Evolutionary conservation across 2,329 filamentous ascomycete species (phyloP).

Genomic region (Aspergillus udagawae): DNA sequence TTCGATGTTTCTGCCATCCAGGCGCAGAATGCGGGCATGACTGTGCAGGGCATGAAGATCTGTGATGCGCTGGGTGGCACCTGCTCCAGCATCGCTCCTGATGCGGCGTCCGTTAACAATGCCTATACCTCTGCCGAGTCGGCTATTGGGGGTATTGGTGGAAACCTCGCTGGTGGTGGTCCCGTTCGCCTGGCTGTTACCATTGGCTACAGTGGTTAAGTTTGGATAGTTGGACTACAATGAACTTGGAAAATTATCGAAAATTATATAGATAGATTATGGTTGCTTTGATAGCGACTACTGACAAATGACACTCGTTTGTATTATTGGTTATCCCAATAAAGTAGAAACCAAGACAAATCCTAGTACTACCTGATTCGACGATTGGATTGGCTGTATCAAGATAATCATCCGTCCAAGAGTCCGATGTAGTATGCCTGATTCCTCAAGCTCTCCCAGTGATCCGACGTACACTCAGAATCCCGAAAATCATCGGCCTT

Average conservation of each 20-base stretch:
- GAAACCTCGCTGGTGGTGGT: constrained; percentile 20
- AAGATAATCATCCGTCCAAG: background rate
- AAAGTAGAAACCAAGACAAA: background rate
- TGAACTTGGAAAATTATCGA: background rate
- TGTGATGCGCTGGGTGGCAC: constrained; percentile 21
- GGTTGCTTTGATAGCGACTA: background rate
- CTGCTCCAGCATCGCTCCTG: constrained; percentile 29
- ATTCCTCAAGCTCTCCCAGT: too few relatives aligned
- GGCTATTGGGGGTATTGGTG: constrained; percentile 31
- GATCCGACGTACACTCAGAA: background rate
- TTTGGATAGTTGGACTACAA: background rate
- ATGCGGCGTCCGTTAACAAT: constrained; percentile 23
- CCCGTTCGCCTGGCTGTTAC: constrained; percentile 24
- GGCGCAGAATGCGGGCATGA: constrained; percentile 26
- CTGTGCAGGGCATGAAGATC: constrained; percentile 36
- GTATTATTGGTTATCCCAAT: background rate
- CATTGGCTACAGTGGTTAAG: constrained; percentile 27
- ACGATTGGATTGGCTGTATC: background rate
- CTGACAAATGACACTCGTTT: background rate
- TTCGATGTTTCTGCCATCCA: constrained; percentile 34
- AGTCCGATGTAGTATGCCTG: background rate
- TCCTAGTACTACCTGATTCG: background rate
- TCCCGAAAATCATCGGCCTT: constrained; percentile 4
- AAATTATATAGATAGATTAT: background rate
- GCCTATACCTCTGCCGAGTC: constrained; percentile 29